Evolutionary conservation across 2,329 filamentous ascomycete genomes (phyloP).

Genomic region (Neophaeococcomyces aloes): DNA sequence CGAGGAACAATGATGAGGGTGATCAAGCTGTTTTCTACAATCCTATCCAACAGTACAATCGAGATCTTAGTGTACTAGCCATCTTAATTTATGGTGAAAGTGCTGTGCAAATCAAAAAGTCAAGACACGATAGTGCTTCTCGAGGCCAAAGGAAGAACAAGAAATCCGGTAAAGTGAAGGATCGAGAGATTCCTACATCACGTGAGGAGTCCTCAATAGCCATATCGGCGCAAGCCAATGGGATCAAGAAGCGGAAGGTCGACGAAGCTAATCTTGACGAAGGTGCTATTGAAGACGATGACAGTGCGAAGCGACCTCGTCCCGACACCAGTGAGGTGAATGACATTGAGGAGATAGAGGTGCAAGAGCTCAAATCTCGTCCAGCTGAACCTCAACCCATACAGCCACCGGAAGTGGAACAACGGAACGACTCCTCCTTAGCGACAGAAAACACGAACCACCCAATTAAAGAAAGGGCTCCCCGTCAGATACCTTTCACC

Average conservation of each 20-base stretch:
- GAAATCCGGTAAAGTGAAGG: conserved; percentile 30
- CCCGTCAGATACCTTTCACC: conserved; percentile 47
- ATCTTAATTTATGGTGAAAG: conserved; percentile 82
- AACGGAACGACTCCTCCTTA: conserved; percentile 3
- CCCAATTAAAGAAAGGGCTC: conserved; percentile 1
- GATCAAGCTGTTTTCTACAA: conserved; percentile 90
- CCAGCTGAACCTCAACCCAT: neutral
- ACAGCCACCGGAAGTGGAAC: neutral
- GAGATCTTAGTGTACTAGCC: conserved; percentile 82
- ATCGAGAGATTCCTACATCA: conserved; percentile 23
- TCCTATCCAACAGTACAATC: conserved; percentile 97
- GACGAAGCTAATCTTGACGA: conserved; percentile 18
- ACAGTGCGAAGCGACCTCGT: conserved; percentile 10
- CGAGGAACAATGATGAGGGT: conserved; percentile 46
- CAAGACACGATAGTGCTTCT: conserved; percentile 33
- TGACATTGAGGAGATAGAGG: conserved; percentile 11
- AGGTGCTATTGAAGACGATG: conserved; percentile 1
- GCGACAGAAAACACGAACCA: neutral
- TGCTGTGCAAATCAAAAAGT: conserved; percentile 42
- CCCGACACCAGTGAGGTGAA: conserved; percentile 6
- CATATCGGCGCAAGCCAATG: no score
- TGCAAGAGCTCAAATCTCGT: conserved; percentile 9
- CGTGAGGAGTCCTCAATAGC: no score
- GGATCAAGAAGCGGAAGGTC: conserved; percentile 22
- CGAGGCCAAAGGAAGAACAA: conserved; percentile 26